A percentile compares a stretch with the other conserved stretches of the same genome.
Evolutionary conservation across 73 alveolate species (phyloP).

Genomic region (Paramecium bursaria): DNA sequence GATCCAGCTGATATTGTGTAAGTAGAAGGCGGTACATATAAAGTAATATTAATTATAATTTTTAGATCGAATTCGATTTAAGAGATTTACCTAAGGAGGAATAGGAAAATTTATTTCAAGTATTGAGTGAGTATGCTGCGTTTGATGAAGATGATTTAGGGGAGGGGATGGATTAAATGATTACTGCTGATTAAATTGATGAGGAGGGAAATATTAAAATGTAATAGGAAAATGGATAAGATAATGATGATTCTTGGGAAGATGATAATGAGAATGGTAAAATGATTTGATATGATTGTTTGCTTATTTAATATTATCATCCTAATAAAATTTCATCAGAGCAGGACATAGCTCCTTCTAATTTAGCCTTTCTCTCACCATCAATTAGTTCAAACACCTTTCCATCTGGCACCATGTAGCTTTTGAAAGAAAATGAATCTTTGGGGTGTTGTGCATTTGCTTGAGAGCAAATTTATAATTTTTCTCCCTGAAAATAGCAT

Average conservation of each 20-base stretch:
- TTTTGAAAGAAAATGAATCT: neutral
- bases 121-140: neutral
- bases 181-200: neutral
- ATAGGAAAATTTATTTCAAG: too few species aligned
- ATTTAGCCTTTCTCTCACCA: neutral
- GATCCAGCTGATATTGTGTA: too few species aligned
- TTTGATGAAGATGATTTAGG: neutral
- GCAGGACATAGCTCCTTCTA: neutral
- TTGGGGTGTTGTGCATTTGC: neutral
- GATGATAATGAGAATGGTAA: neutral
- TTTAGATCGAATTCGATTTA: too few species aligned
- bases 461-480: too few species aligned
- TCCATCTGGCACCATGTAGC: neutral
- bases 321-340: neutral
- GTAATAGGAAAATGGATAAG: neutral
- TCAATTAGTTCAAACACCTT: neutral
- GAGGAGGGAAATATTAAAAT: neutral
- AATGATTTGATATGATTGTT: neutral
- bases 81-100: too few species aligned
- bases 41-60: too few species aligned
- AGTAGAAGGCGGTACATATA: too few species aligned
- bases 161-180: neutral
- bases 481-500: too few species aligned
- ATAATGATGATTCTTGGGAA: neutral
- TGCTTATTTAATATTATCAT: too few species aligned